A percentile compares a stretch with the other conserved stretches of the same genome.
phyloP scores from a whole-genome alignment of 2,329 filamentous ascomycete genomes.

The Fusarium subglutinans region DNA sequence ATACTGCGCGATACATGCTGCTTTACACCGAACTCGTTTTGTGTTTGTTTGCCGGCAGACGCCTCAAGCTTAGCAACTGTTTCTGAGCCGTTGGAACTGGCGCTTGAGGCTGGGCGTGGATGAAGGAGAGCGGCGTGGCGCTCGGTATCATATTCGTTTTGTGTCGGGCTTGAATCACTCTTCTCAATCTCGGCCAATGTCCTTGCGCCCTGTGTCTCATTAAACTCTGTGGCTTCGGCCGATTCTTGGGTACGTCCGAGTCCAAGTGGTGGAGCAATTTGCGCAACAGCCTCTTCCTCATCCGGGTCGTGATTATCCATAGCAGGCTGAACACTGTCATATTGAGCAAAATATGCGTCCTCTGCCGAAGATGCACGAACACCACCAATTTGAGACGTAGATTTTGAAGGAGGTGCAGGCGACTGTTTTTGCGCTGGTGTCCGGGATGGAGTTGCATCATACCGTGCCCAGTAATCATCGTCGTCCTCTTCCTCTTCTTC shows the following conservation, averaged over 20 bases:
- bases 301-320: conserved; percentile 86
- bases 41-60: conserved; percentile 64
- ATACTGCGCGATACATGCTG: conserved; percentile 82
- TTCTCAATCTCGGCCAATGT: conserved; percentile 56
- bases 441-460: conserved; percentile 74
- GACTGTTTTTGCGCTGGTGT: conserved; percentile 71
- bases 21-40: conserved; percentile 77
- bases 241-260: conserved; percentile 32
- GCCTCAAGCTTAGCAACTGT: conserved; percentile 71
- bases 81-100: conserved; percentile 63
- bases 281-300: conserved; percentile 60
- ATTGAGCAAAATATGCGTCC: conserved; percentile 79
- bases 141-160: conserved; percentile 44
- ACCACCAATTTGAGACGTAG: conserved; percentile 38
- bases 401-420: conserved; percentile 62
- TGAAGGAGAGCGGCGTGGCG: conserved; percentile 57
- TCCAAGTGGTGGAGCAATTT: conserved; percentile 48
- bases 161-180: conserved; percentile 46
- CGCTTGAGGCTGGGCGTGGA: conserved; percentile 67
- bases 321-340: conserved; percentile 80
- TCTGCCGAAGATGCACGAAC: conserved; percentile 58
- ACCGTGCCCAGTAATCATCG: conserved; percentile 82
- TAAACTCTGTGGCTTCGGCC: conserved; percentile 33
- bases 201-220: conserved; percentile 51
- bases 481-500: conserved; percentile 72